phyloP scores from a whole-genome alignment of 2,329 filamentous ascomycete genomes.

The Colletotrichum karsti region DNA sequence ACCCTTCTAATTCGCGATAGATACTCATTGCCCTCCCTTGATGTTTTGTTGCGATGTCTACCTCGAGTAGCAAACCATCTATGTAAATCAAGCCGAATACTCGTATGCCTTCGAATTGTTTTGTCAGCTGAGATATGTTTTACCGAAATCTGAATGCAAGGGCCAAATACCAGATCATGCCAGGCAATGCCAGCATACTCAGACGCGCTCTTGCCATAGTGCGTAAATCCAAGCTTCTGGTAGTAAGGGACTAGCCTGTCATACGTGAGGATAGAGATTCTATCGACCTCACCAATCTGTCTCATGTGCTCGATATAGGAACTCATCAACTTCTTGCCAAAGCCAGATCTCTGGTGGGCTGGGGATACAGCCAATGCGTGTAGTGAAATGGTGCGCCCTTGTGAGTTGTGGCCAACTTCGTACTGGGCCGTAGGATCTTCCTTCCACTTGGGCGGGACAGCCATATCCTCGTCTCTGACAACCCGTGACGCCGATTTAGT shows the following conservation, averaged over 20 bases:
- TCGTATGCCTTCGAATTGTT: not conserved
- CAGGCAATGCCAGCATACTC: constrained; percentile 39
- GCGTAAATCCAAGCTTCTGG: constrained; percentile 38
- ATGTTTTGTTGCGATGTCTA: too few species aligned
- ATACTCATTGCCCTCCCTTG: too few species aligned
- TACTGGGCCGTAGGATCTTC: constrained; percentile 16
- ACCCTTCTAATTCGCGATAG: too few species aligned
- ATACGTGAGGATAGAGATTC: constrained; percentile 40
- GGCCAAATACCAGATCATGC: constrained; percentile 38
- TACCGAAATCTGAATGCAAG: not conserved
- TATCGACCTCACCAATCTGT: constrained; percentile 28
- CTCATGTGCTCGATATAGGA: constrained; percentile 34
- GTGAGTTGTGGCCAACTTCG: constrained; percentile 33
- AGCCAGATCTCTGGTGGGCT: constrained; percentile 32
- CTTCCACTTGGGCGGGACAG: constrained; percentile 35
- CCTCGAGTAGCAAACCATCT: not conserved
- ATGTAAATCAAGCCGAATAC: not conserved
- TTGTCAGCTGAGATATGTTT: not conserved
- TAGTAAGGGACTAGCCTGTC: constrained; percentile 39
- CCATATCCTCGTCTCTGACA: constrained; percentile 39
- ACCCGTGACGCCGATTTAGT: constrained; percentile 33
- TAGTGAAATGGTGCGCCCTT: constrained; percentile 37
- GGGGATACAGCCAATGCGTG: constrained; percentile 39
- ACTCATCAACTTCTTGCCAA: constrained; percentile 36
- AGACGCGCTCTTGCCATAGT: constrained; percentile 40